Evolutionary conservation across 768 basidiomycete genomes (phyloP), one percentile per base, ranked within the genome.

Genomic region (Russula griseocarnosa): DNA sequence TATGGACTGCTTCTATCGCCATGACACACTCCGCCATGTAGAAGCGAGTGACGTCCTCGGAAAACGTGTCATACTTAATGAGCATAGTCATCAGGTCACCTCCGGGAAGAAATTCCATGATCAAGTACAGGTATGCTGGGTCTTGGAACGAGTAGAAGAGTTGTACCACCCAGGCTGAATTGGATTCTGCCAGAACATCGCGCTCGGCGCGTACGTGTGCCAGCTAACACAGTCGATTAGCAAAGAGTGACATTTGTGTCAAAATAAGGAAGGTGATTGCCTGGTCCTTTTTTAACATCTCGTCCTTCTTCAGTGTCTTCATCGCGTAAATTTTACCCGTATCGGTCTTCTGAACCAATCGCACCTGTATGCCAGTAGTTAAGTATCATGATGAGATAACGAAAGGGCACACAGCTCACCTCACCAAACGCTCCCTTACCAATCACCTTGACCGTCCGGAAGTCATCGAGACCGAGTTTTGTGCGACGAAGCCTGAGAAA

Each of bases 71-170:
- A 76, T 98, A 98, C 76, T 98, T 98, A 81, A 98, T 98, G 62
- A 98, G 81, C 96, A 98, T 98, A 5, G 95, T 97, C 97, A 99
- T 98, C 66, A 98, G 80, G 74, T 99, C 97, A 36, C 97, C 97
- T 52, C 97, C 97, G 60, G 96, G 95, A 52, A 99, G 81, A 76
- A 96, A 99, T 77, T 98, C 97, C 97, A 98, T 98, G 79, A 98
- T 90, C 60, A 99, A 81, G 77, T 98, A 99, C 28, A 99, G 83
- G 70, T 90, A 93, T 58, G 87, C 79, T 1, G 90, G 78, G 73
- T 98, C 97, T 74, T 98, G 97, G 80, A 98, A 98, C n/a, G 94
- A 97, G 76, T 96, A 98, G 76, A 83, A 98, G 24, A 98, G 82
- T 72, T 97, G 93, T 7, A 98, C 96, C 47, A 98, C 95, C 96